Evolutionary conservation across 257 asterid genomes (phyloP).

Genomic region (Parsonsia alboflavescens): DNA sequence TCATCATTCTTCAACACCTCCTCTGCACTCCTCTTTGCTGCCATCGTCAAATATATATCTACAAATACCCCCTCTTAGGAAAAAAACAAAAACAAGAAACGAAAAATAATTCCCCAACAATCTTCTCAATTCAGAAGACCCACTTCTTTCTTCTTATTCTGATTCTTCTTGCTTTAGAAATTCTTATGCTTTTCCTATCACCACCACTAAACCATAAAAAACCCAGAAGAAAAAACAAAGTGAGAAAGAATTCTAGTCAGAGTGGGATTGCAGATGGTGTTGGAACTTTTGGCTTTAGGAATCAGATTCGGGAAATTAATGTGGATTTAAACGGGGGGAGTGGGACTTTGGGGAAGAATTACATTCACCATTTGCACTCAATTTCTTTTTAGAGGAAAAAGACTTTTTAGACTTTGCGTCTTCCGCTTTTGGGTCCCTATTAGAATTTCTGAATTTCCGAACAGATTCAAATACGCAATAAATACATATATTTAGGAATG

Average conservation of each 20-base stretch:
- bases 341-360: neutral
- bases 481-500: no score
- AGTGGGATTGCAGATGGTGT: neutral
- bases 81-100: no score
- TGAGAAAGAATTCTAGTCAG: neutral
- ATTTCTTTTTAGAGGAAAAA: no score
- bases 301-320: constrained; percentile 9
- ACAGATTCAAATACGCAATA: neutral
- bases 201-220: neutral
- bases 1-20: constrained; percentile 36
- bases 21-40: constrained; percentile 30
- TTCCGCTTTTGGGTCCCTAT: neutral
- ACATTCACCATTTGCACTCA: neutral
- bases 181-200: neutral
- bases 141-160: neutral
- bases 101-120: neutral
- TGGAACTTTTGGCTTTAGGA: neutral
- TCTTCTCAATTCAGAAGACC: neutral
- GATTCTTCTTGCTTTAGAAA: constrained; percentile 8
- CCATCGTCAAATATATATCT: neutral
- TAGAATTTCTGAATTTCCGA: no score
- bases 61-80: constrained; percentile 1
- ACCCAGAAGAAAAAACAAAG: neutral
- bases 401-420: no score
- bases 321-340: neutral